These are phyloP conservation scores for Aplosporella prunicola DNA, from an alignment of 2,329 filamentous ascomycete species.

Conservation along the genomic window DNA sequence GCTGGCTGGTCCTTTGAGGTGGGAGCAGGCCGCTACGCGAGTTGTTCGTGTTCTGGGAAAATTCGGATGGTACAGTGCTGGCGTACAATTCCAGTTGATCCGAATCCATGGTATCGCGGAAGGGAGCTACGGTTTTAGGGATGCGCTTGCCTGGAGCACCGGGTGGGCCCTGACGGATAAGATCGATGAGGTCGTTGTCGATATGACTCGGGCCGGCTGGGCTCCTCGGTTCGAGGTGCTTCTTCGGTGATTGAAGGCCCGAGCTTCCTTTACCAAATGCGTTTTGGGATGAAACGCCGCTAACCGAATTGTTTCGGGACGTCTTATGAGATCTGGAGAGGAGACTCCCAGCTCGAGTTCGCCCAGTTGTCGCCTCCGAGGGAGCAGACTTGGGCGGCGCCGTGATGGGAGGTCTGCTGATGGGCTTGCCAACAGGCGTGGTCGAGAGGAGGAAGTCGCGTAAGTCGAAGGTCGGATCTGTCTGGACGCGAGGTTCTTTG, in stretches of 20 bases:
- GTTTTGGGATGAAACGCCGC: slow-evolving; percentile 3
- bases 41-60: slow-evolving; percentile 45
- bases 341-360: too few species aligned
- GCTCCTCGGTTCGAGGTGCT: slow-evolving; percentile 50
- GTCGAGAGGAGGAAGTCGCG: slow-evolving; percentile 84
- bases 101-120: slow-evolving; percentile 76
- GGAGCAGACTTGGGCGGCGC: slow-evolving; percentile 2
- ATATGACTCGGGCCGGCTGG: slow-evolving; percentile 55
- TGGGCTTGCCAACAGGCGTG: slow-evolving; percentile 40
- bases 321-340: slow-evolving; percentile 11
- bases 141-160: slow-evolving; percentile 55
- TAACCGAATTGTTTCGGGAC: too few species aligned
- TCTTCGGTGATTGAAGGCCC: slow-evolving; percentile 10
- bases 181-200: slow-evolving; percentile 86
- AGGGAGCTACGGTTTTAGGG: slow-evolving; percentile 73
- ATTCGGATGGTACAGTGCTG: slow-evolving; percentile 22
- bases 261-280: too few species aligned
- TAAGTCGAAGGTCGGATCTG: slow-evolving; percentile 70
- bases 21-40: slow-evolving; percentile 62
- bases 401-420: slow-evolving; percentile 8
- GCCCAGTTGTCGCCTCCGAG: too few species aligned
- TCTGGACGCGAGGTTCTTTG: slow-evolving; percentile 62
- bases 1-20: slow-evolving; percentile 23
- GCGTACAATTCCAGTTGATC: slow-evolving; percentile 47
- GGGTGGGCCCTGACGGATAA: slow-evolving; percentile 80